phyloP scores from a whole-genome alignment of 352 stramenopile genomes.

The Globisporangium rhizosaccharum region DNA sequence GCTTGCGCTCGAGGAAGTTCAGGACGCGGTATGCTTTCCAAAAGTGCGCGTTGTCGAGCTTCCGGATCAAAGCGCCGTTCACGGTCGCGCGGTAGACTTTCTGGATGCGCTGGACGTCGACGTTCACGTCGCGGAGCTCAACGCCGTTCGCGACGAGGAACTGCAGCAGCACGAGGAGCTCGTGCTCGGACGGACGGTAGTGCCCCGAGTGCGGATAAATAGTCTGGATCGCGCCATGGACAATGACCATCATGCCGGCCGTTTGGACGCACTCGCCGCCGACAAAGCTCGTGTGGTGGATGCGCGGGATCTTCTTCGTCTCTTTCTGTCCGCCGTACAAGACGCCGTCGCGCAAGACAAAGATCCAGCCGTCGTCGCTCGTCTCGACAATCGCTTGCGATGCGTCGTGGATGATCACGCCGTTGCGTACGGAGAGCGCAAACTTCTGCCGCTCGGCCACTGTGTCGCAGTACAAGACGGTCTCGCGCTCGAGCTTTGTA shows the following conservation, averaged over 20 bases:
- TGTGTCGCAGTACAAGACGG: conserved; percentile 92
- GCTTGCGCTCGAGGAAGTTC: conserved; percentile 71
- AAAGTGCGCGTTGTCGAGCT: conserved; percentile 84
- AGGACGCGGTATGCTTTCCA: conserved; percentile 74
- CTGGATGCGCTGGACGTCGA: conserved; percentile 95
- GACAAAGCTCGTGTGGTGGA: conserved; percentile 98
- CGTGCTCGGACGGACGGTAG: conserved; percentile 94
- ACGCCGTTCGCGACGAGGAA: conserved; percentile 91
- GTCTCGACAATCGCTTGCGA: conserved; percentile 83
- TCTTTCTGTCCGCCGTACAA: conserved; percentile 94
- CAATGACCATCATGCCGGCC: conserved; percentile 95
- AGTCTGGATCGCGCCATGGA: conserved; percentile 86
- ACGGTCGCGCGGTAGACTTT: conserved; percentile 90
- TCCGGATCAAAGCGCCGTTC: conserved; percentile 66
- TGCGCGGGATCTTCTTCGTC: conserved; percentile 90
- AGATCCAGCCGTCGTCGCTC: conserved; percentile 94
- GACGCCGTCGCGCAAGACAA: conserved; percentile 92
- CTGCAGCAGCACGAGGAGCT: conserved; percentile 92
- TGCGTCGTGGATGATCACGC: conserved; percentile 54
- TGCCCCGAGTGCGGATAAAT: conserved; percentile 98
- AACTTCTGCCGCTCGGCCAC: conserved; percentile 88
- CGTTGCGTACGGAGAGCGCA: conserved; percentile 68
- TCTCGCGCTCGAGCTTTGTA: conserved; percentile 93
- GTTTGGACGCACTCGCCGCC: conserved; percentile 94
- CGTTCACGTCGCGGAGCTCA: conserved; percentile 84